phyloP scores from a whole-genome alignment of 2,329 filamentous ascomycete species.

The Colletotrichum godetiae region DNA sequence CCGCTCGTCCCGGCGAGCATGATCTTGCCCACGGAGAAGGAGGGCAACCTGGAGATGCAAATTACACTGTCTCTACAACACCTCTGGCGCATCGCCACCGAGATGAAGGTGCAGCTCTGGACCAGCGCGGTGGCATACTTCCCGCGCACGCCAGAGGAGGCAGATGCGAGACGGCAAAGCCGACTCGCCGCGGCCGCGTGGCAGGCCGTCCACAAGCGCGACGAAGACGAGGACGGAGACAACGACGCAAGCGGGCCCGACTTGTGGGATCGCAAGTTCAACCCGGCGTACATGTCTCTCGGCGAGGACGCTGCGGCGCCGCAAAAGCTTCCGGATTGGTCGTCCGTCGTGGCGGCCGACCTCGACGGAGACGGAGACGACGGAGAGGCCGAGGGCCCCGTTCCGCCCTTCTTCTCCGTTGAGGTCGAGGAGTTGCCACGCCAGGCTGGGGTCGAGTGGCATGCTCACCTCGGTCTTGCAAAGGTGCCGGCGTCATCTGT shows the following conservation, averaged over 20 bases:
- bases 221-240: slow-evolving; percentile 61
- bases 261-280: slow-evolving; percentile 75
- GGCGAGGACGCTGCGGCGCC: slow-evolving; percentile 40
- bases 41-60: slow-evolving; percentile 64
- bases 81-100: slow-evolving; percentile 82
- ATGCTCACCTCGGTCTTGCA: slow-evolving; percentile 71
- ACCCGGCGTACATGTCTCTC: slow-evolving; percentile 59
- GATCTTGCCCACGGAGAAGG: slow-evolving; percentile 60
- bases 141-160: slow-evolving; percentile 49
- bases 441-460: slow-evolving; percentile 84
- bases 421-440: slow-evolving; percentile 84
- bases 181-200: slow-evolving; percentile 59
- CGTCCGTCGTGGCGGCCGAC: slow-evolving; percentile 52
- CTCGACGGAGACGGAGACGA: slow-evolving; percentile 43
- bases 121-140: slow-evolving; percentile 81
- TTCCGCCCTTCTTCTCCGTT: slow-evolving; percentile 78
- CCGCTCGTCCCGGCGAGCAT: slow-evolving; percentile 86
- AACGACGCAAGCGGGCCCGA: slow-evolving; percentile 64
- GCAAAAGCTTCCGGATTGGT: slow-evolving; percentile 63
- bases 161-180: slow-evolving; percentile 49
- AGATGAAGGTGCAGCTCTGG: slow-evolving; percentile 80
- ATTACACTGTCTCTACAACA: slow-evolving; percentile 85
- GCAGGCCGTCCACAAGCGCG: slow-evolving; percentile 48
- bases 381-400: slow-evolving; percentile 37
- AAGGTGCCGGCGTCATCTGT: slow-evolving; percentile 38